These are phyloP conservation scores for Starmerella etchellsii DNA, from an alignment of 805 yeast species.

Conservation along the genomic window DNA sequence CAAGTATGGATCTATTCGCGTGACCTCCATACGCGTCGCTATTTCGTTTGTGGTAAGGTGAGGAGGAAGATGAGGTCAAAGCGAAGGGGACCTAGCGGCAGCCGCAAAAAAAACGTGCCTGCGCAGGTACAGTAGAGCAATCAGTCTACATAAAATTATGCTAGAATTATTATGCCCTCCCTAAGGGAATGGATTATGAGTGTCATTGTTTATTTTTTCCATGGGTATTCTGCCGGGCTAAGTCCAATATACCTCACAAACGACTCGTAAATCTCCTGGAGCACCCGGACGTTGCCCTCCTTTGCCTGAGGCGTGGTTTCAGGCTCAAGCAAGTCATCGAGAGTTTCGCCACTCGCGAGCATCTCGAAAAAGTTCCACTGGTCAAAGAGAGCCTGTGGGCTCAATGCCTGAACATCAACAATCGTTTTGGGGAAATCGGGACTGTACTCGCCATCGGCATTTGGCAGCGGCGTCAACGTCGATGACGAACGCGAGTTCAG, in stretches of 20 bases:
- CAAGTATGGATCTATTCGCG: constrained; percentile 15
- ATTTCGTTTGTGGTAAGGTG: too few species aligned
- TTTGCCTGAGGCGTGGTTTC: constrained; percentile 6
- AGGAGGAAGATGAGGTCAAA: too few species aligned
- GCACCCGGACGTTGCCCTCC: constrained; percentile 11
- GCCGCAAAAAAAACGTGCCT: too few species aligned
- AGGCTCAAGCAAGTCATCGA: constrained; percentile 15
- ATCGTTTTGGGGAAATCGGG: constrained; percentile 15
- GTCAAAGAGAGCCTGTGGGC: constrained; percentile 12
- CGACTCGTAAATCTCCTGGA: constrained; percentile 17
- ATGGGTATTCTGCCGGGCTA: constrained; percentile 11
- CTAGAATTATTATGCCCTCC: too few species aligned
- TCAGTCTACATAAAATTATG: too few species aligned
- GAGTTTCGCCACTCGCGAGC: constrained; percentile 13
- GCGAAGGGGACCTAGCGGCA: too few species aligned
- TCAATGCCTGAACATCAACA: constrained; percentile 9
- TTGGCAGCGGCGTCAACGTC: constrained; percentile 15
- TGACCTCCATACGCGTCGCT: constrained; percentile 10
- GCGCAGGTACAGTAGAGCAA: too few species aligned
- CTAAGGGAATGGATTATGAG: too few species aligned
- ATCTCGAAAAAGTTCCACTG: constrained; percentile 19
- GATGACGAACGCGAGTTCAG: constrained; percentile 42
- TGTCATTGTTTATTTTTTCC: too few species aligned
- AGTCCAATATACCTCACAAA: constrained; percentile 14
- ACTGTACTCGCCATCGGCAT: constrained; percentile 18